Base-by-base conservation (phyloP, 805 yeast species). In the Nakazawaea anatomiae region DNA sequence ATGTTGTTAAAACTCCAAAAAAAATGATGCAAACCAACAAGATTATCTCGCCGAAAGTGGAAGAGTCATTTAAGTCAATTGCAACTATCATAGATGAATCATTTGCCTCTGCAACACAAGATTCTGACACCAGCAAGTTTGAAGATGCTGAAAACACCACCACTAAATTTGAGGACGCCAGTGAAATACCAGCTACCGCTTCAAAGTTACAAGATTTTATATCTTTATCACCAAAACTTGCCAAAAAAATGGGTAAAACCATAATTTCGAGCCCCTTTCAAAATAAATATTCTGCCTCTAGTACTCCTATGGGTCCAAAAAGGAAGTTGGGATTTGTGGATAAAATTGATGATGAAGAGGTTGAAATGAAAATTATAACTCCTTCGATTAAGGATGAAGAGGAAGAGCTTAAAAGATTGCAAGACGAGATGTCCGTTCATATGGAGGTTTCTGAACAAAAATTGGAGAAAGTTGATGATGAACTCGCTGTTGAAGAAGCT, bases 181-280 rank as follows among this genome's bases (percentile, higher is more conserved):
- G 8, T 32, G 35, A 32, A 9, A 32, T 18, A 18, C 25, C 25
- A 18, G 25, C 8, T 32, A 11, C 8, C 3, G 48, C 43, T n/a
- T 46, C 57, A 14, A 44, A 48, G 25, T 46, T 50, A 4, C 55
- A 57, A 40, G 44, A 53, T 28, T 52, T 54, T 5, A 52, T 54
- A 6, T 42, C 53, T 6, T 46, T 41, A 8, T 41, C 52, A 14
- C 52, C 61, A 1, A 68, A 61, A 6, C 67, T 74, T 52, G 74
- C 75, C 1, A 60, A 71, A 29, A 67, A 67, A 38, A 58, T 72
- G 47, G 65, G 70, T 4, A 57, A 66, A 12, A 39, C 34, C 18
- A 35, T 56, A 57, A 6, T 54, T 59, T 32, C 59, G 54, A 56
- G 65, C 60, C 9, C 55, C 50, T 40, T 54, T 39, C 32, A 53